phyloP scores from a whole-genome alignment of 2,329 filamentous ascomycete species.

The Fusarium dimerum region DNA sequence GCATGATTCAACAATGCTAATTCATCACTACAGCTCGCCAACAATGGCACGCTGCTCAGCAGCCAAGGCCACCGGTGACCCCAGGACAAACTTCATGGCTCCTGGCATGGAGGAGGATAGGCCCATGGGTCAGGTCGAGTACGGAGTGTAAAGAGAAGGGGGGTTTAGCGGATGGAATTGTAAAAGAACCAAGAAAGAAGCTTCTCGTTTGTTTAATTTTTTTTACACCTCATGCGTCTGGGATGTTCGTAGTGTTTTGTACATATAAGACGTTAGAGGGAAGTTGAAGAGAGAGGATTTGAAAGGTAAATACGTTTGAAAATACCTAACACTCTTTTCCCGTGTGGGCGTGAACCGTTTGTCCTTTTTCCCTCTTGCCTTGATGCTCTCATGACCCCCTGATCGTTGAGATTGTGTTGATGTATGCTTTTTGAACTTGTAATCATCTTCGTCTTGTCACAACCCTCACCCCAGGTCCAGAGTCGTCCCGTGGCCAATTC shows the following conservation, averaged over 20 bases:
- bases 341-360: too few relatives aligned
- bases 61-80: conserved; percentile 80
- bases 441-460: too few relatives aligned
- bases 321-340: conserved; percentile 17
- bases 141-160: conserved; percentile 49
- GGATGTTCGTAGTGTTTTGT: conserved; percentile 37
- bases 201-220: conserved; percentile 33
- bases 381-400: too few relatives aligned
- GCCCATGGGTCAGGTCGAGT: conserved; percentile 62
- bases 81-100: conserved; percentile 78
- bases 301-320: conserved; percentile 30
- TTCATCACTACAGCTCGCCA: conserved; percentile 67
- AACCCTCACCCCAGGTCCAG: too few relatives aligned
- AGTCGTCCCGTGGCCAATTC: too few relatives aligned
- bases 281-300: conserved; percentile 18
- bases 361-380: too few relatives aligned
- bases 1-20: conserved; percentile 23
- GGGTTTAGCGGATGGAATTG: conserved; percentile 13
- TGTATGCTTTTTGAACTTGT: too few relatives aligned
- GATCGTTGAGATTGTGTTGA: too few relatives aligned
- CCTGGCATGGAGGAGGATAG: conserved; percentile 65
- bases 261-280: conserved; percentile 40
- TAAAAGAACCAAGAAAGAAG: conserved; percentile 38
- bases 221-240: conserved; percentile 15
- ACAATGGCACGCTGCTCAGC: conserved; percentile 98